Conservation (phyloP, 2,329 filamentous ascomycete genomes). For the Alternaria burnsii region DNA sequence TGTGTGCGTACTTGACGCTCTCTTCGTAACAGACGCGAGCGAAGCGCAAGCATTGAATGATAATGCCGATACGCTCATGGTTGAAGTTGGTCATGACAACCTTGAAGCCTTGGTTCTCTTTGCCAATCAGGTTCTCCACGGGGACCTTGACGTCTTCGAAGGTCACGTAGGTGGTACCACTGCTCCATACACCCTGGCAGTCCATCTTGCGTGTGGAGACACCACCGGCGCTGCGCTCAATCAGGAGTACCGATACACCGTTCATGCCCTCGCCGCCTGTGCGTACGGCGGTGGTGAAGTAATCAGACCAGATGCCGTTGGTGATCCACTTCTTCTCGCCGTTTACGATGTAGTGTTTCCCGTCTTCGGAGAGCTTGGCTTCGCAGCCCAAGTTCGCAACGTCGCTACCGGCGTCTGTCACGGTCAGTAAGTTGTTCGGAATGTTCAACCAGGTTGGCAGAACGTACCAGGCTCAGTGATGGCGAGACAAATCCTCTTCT, state of each 20-base stretch:
- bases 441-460: background rate
- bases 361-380: conserved; percentile 92
- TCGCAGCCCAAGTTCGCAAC: conserved; percentile 96
- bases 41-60: conserved; percentile 97
- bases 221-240: conserved; percentile 83
- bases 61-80: conserved; percentile 98
- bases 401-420: conserved; percentile 82
- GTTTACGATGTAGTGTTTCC: conserved; percentile 99
- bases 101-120: conserved; percentile 98
- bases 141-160: conserved; percentile 99
- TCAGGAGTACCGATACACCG: conserved; percentile 87
- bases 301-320: conserved; percentile 95
- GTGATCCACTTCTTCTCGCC: conserved; percentile 99
- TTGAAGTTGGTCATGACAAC: conserved; percentile 99
- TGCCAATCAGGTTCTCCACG: conserved; percentile 97
- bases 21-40: conserved; percentile 97
- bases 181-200: conserved; percentile 88
- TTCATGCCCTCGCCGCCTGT: conserved; percentile 88
- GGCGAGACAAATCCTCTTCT: conserved; percentile 97
- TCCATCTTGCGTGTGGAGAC: conserved; percentile 96
- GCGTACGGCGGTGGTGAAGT: conserved; percentile 79
- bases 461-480: conserved; percentile 79
- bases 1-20: conserved; percentile 94
- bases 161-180: conserved; percentile 94
- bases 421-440: conserved; percentile 15